Evolutionary conservation across 352 stramenopile genomes (phyloP).

Genomic region (Globisporangium ultimum): DNA sequence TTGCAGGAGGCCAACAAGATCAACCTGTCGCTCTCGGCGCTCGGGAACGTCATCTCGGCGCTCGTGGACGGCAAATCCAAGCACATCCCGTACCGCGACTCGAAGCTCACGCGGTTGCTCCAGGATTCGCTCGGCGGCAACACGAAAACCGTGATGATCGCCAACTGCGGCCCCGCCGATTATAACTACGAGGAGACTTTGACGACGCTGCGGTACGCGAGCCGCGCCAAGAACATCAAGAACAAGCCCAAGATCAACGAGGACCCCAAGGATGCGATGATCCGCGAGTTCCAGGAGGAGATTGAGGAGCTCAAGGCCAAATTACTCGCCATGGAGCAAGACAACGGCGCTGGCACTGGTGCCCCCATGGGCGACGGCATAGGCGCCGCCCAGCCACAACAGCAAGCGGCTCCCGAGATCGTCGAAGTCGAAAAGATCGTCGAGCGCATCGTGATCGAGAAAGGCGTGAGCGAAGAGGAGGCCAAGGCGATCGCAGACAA

Average conservation of each 20-base stretch:
- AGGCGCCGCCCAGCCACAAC: too few species aligned
- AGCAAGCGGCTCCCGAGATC: constrained; percentile 44
- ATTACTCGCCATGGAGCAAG: constrained; percentile 49
- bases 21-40: constrained; percentile 70
- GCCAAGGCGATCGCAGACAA: constrained; percentile 68
- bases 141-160: constrained; percentile 98
- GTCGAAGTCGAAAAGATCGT: constrained; percentile 86
- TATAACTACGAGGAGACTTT: constrained; percentile 98
- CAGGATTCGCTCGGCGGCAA: constrained; percentile 97
- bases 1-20: constrained; percentile 83
- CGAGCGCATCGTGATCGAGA: constrained; percentile 81
- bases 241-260: constrained; percentile 99
- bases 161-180: constrained; percentile 95
- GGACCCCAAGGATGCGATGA: constrained; percentile 98
- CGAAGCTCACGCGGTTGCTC: constrained; percentile 96
- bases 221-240: constrained; percentile 99
- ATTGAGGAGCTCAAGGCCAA: constrained; percentile 93
- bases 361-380: not conserved
- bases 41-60: constrained; percentile 71
- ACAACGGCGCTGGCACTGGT: constrained; percentile 1
- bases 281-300: constrained; percentile 96
- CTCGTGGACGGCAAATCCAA: constrained; percentile 36
- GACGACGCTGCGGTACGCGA: constrained; percentile 95
- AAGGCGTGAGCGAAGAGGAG: constrained; percentile 78
- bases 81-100: constrained; percentile 90